Base-by-base conservation (phyloP, 2,329 filamentous ascomycete genomes). In the Cordyceps cicadae region DNA sequence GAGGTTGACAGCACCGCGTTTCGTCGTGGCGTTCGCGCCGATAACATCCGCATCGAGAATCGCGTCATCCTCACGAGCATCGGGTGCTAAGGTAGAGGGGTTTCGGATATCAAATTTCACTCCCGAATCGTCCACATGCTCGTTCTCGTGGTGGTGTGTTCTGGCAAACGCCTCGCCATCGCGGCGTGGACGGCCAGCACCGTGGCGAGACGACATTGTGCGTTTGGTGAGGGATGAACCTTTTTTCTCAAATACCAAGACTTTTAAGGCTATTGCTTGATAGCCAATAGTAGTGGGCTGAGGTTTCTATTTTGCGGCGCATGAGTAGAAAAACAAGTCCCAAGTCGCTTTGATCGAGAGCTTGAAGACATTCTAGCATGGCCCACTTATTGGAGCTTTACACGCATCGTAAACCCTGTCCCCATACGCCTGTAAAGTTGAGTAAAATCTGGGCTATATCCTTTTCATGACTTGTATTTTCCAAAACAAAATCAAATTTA, bases 81-180 rank as follows among this genome's bases (percentile, higher is more conserved):
- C 91, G 1, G 92, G 87, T 2, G 91, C 93, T 5, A 99, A 84
- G 0, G 90, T 92, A 17, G 92, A 96, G 3, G 94, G 94, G 71
- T 99, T 97, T 65, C 94, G 90, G 58, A 94, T 79, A 73, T 99
- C 94, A 75, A 99, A 99, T 69, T 90, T 91, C 62, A 91, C 88
- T 70, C 92, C 92, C 72, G 95, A 95, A 51, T 76, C 74, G 58
- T 72, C 69, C 59, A 80, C 76, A 54, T 76, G 74, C 53, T 71
- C 68, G 49, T 53, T 53, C 59, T 86, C 81, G 66, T 82, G 77
- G 69, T 90, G 87, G 71, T 93, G 86, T 19, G 85, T 86, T 62
- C 90, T 87, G 50, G 88, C 86, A 71, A 89, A 95, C 67, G 87
- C 85, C 76, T 96, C 92, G 67, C 87, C 89, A 5, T 85, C 88